These are phyloP conservation scores for Xylaria grammica DNA, from an alignment of 495 filamentous ascomycete genomes.

Conservation along the genomic window DNA sequence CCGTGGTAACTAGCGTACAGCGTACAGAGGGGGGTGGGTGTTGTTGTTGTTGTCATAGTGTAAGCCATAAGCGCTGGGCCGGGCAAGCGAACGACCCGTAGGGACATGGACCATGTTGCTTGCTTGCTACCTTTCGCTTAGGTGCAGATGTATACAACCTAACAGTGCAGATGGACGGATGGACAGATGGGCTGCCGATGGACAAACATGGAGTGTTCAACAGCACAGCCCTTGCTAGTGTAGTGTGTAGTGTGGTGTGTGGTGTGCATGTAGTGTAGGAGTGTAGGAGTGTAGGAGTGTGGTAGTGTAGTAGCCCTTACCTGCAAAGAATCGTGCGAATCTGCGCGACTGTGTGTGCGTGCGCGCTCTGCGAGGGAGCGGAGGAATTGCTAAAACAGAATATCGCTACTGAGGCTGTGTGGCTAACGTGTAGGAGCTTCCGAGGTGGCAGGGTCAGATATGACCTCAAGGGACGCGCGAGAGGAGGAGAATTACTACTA, in stretches of 20 bases:
- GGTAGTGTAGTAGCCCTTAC: not conserved
- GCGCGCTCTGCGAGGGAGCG: conserved; percentile 14
- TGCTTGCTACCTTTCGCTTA: not conserved
- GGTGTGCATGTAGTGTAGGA: too few species aligned
- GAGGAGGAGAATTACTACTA: not conserved
- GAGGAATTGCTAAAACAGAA: conserved; percentile 22
- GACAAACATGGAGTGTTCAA: too few species aligned
- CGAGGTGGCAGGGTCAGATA: conserved; percentile 11
- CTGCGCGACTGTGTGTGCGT: not conserved
- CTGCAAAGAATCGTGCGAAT: not conserved
- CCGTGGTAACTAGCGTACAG: not conserved
- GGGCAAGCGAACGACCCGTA: conserved; percentile 4
- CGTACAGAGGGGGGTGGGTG: not conserved
- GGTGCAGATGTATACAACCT: not conserved
- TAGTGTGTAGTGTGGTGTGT: too few species aligned
- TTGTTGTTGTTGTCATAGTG: not conserved
- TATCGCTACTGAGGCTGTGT: conserved; percentile 19
- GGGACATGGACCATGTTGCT: not conserved
- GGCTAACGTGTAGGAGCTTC: conserved; percentile 5
- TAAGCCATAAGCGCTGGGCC: conserved; percentile 18
- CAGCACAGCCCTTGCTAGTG: conserved; percentile 10
- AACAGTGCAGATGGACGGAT: conserved; percentile 7
- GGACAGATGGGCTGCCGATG: too few species aligned
- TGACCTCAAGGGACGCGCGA: not conserved
- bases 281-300: too few species aligned